Evolutionary conservation across 208 protist genomes (phyloP), one percentile per base, ranked within the genome.

Genomic region (Trypanosoma lewisi): DNA sequence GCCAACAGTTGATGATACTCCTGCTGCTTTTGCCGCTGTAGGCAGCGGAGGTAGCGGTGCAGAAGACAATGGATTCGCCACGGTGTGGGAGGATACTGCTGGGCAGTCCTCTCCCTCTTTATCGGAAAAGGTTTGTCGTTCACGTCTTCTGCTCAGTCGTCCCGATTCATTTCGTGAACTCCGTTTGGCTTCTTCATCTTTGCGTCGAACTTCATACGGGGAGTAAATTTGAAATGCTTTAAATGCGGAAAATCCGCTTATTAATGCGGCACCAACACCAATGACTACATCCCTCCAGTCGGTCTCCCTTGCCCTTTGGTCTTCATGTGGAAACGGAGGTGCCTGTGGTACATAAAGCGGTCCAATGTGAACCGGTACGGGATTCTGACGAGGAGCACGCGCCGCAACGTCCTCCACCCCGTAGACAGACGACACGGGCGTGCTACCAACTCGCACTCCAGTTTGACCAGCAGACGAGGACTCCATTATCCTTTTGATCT

Each of bases 261-360:
- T 47, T 23, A 79, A 67, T 9, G 83, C 75, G 16, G 81, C 85
- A 14, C 85, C 88, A 21, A 71, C 51, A 25, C 70, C 85, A 68
- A 94, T 94, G 34, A 94, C 83, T 25, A 81, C 75, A 69, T 94
- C 83, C 33, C 83, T 78, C 85, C 88, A 94, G 66, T 92, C 82
- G 50, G 57, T 30, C 3, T 36, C 44, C 39, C 59, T 76, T 19
- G 47, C 8, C 59, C 69, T 65, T 19, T 59, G 27, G 47, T 49
- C 42, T 36, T 57, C 61, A 45, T 68, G 48, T n/a, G 45, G 58
- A 37, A 62, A 75, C 5, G 77, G 70, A 4, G 65, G 72, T 41
- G 76, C 58, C 4, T 75, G 57, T 25, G 68, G 61, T 8, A 77
- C 71, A 39, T 87, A 90, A 36, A 90, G 77, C 21, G 58, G 42